A percentile compares a stretch with the other conserved stretches of the same genome.
phyloP scores from a whole-genome alignment of 2,329 filamentous ascomycete species.

The Aspergillus caelatus region DNA sequence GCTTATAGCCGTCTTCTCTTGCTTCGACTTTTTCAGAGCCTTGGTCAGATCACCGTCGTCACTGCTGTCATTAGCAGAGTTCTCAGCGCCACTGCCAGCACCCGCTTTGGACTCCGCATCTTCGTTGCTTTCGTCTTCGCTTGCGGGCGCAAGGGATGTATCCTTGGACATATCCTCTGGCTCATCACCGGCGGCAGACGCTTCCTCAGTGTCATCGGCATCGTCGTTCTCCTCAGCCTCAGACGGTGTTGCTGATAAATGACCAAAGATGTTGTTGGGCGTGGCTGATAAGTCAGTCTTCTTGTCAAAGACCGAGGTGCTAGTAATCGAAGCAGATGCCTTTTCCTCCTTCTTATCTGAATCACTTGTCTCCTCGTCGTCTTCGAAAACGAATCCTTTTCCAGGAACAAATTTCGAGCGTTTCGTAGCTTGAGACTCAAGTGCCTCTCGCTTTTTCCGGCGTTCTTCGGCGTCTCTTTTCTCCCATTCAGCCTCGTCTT shows the following conservation, averaged over 20 bases:
- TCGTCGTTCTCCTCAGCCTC: slow-evolving; percentile 28
- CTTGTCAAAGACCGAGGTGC: slow-evolving; percentile 33
- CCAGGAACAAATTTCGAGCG: slow-evolving; percentile 35
- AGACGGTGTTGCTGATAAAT: slow-evolving; percentile 35
- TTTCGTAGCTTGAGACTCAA: slow-evolving; percentile 41
- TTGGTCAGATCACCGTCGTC: slow-evolving; percentile 28
- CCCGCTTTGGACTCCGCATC: slow-evolving; percentile 11
- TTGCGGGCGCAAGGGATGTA: slow-evolving; percentile 17
- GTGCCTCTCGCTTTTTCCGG: slow-evolving; percentile 47
- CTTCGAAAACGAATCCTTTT: slow-evolving; percentile 37
- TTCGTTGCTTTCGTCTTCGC: slow-evolving; percentile 14
- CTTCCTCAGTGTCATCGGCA: slow-evolving; percentile 32
- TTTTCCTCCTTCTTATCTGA: slow-evolving; percentile 24
- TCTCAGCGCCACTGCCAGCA: slow-evolving; percentile 13
- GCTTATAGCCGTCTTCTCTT: slow-evolving; percentile 18
- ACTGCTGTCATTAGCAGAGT: slow-evolving; percentile 24
- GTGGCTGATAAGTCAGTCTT: slow-evolving; percentile 30
- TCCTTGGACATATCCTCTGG: slow-evolving; percentile 20
- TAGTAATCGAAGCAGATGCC: slow-evolving; percentile 14
- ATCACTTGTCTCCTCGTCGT: slow-evolving; percentile 27
- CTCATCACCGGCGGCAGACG: slow-evolving; percentile 25
- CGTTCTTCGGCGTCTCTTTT: slow-evolving; percentile 50
- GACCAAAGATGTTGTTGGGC: slow-evolving; percentile 41
- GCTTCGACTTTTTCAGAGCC: slow-evolving; percentile 26
- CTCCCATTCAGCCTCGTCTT: slow-evolving; percentile 54